Base-by-base conservation (phyloP, 352 stramenopile species). In the Vaucheria bursata region DNA sequence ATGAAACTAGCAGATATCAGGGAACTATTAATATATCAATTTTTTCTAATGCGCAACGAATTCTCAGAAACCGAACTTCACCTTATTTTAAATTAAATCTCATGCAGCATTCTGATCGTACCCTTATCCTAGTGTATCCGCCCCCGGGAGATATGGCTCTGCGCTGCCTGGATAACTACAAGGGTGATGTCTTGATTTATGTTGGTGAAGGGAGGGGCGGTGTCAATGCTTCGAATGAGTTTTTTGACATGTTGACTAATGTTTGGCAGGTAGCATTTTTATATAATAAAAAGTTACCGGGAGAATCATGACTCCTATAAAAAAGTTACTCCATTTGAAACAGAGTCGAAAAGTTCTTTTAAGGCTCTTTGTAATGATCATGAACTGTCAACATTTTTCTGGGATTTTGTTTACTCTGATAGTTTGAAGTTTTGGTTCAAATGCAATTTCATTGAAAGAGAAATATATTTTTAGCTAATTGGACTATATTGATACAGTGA, bases 191-290 rank as follows among this genome's bases (percentile, higher is more conserved):
- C 7, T 39, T 81, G 2, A 72, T 74, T 3, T 81, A 81, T 65
- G 76, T 81, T 3, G 76, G 76, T 38, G 76, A 81, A 40, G 76
- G 67, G 29, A 65, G 76, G n/a, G 76, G 76, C 25, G 76, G 76
- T 18, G 76, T 53, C 2, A 81, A 81, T 50, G 69, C 76, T 3
- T 64, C 33, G 37, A 38, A 78, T 18, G 76, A 74, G 7, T 81
- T 81, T 36, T 81, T 81, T 66, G 76, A 74, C 36, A 12, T 34
- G 72, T 35, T 81, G 8, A 72, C 77, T 18, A 34, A 68, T 31
- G 67, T 73, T 53, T 81, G 76, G 76, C 67, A 78, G 0, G 76
- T 69, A 25, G 6, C n/a, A n/a, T n/a, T n/a, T n/a, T n/a, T n/a
- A n/a, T n/a, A n/a, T n/a, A n/a, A n/a, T n/a, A n/a, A n/a, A n/a